These are phyloP conservation scores for Torulaspora indica DNA, from an alignment of 805 yeast genomes.

Conservation along the genomic window DNA sequence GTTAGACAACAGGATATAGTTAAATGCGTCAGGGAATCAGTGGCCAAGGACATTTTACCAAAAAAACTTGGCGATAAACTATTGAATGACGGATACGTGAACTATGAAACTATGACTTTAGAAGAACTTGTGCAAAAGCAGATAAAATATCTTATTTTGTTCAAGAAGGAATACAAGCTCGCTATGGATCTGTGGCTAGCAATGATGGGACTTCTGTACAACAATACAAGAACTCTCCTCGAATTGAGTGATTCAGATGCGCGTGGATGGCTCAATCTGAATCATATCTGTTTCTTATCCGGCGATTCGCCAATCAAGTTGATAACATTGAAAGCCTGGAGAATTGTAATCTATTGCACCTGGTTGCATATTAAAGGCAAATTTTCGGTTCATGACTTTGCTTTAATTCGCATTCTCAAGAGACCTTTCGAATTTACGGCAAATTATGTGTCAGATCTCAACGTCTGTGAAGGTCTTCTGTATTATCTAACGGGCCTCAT, in stretches of 20 bases:
- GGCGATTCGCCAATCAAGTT: slow-evolving; percentile 12
- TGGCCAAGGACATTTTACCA: slow-evolving; percentile 14
- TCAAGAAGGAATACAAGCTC: slow-evolving; percentile 22
- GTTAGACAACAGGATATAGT: slow-evolving; percentile 11
- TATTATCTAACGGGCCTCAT: slow-evolving; percentile 21
- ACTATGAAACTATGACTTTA: slow-evolving; percentile 10
- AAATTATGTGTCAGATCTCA: slow-evolving; percentile 4
- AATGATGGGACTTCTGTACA: slow-evolving; percentile 26
- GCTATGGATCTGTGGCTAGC: slow-evolving; percentile 34
- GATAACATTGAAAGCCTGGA: slow-evolving; percentile 29
- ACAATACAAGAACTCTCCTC: slow-evolving; percentile 10
- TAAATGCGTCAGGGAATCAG: slow-evolving; percentile 13
- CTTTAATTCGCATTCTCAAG: slow-evolving; percentile 10
- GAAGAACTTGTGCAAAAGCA: slow-evolving; percentile 20
- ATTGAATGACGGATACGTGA: background rate
- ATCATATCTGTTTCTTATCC: slow-evolving; percentile 17
- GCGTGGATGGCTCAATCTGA: slow-evolving; percentile 23
- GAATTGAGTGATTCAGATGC: slow-evolving; percentile 8
- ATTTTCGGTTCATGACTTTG: background rate
- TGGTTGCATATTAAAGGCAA: slow-evolving; percentile 9
- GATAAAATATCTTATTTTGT: slow-evolving; percentile 15
- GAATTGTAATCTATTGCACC: slow-evolving; percentile 26
- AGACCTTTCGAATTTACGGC: slow-evolving; percentile 19
- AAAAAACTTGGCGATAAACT: slow-evolving; percentile 10
- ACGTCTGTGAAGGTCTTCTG: slow-evolving; percentile 16